phyloP scores from a whole-genome alignment of 164 flowering plant species.

The Stephania cephalantha region DNA sequence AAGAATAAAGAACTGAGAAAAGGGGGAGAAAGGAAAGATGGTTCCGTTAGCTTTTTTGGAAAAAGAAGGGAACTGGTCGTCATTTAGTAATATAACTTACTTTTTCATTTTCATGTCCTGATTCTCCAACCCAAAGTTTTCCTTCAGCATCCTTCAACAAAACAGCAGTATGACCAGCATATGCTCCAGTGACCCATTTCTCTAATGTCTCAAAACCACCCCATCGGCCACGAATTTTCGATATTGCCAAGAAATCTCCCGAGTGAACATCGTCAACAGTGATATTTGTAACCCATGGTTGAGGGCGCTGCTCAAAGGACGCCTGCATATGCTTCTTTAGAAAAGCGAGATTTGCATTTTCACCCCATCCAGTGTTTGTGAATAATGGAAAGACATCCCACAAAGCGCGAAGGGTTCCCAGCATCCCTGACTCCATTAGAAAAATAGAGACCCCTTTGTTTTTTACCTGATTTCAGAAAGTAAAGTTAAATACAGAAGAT shows the following conservation, averaged over 20 bases:
- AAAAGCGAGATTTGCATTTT: slow-evolving; percentile 75
- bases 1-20: neutral
- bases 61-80: too few relatives aligned
- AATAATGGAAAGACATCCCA: slow-evolving; percentile 96
- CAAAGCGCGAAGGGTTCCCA: slow-evolving; percentile 84
- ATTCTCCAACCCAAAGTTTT: slow-evolving; percentile 96
- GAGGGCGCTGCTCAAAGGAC: slow-evolving; percentile 64
- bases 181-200: slow-evolving; percentile 97
- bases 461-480: slow-evolving; percentile 54
- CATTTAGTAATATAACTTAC: slow-evolving; percentile 20
- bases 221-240: slow-evolving; percentile 96
- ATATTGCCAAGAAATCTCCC: slow-evolving; percentile 90
- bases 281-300: slow-evolving; percentile 85
- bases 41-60: neutral
- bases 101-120: slow-evolving; percentile 89
- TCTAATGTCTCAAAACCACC: slow-evolving; percentile 97
- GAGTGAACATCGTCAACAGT: slow-evolving; percentile 75
- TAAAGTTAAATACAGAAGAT: neutral
- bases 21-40: neutral
- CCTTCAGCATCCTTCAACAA: slow-evolving; percentile 92
- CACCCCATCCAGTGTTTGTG: slow-evolving; percentile 94
- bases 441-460: slow-evolving; percentile 78
- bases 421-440: slow-evolving; percentile 96
- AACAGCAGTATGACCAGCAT: slow-evolving; percentile 94
- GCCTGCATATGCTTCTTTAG: slow-evolving; percentile 91